A percentile compares a stretch with the other conserved stretches of the same genome.
Conservation (phyloP, 2,329 filamentous ascomycete genomes). For the Colletotrichum cuscutae region DNA sequence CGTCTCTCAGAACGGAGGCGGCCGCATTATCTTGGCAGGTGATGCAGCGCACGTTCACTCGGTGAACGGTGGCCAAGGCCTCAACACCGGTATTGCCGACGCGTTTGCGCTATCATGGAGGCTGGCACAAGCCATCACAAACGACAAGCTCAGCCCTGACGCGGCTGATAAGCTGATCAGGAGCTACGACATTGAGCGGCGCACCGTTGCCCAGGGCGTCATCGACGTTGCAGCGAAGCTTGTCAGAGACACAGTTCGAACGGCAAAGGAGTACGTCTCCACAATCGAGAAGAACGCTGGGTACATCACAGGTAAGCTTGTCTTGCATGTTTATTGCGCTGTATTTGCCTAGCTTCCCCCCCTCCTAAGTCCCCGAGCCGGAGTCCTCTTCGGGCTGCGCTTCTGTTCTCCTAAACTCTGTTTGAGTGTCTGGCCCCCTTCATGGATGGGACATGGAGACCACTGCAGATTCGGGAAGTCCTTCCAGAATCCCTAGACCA, state of each 20-base stretch:
- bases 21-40: conserved; percentile 59
- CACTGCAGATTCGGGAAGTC: background rate
- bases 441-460: background rate
- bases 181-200: conserved; percentile 57
- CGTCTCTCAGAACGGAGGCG: conserved; percentile 50
- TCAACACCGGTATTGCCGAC: conserved; percentile 62
- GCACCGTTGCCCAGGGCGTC: conserved; percentile 54
- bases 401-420: conserved; percentile 14
- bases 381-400: conserved; percentile 3
- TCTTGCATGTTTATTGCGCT: background rate
- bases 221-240: conserved; percentile 58
- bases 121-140: conserved; percentile 49
- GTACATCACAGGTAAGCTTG: conserved; percentile 54
- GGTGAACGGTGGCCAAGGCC: conserved; percentile 59
- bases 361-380: background rate
- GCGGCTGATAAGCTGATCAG: conserved; percentile 44
- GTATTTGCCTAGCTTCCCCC: background rate
- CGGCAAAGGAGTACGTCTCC: conserved; percentile 56
- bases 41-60: conserved; percentile 62
- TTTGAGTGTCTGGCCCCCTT: background rate
- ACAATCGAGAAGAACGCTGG: conserved; percentile 59
- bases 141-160: conserved; percentile 37
- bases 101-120: conserved; percentile 64
- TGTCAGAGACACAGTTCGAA: conserved; percentile 55
- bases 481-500: background rate